phyloP scores from a whole-genome alignment of 352 stramenopile species.

The Blastocystis sp. region DNA sequence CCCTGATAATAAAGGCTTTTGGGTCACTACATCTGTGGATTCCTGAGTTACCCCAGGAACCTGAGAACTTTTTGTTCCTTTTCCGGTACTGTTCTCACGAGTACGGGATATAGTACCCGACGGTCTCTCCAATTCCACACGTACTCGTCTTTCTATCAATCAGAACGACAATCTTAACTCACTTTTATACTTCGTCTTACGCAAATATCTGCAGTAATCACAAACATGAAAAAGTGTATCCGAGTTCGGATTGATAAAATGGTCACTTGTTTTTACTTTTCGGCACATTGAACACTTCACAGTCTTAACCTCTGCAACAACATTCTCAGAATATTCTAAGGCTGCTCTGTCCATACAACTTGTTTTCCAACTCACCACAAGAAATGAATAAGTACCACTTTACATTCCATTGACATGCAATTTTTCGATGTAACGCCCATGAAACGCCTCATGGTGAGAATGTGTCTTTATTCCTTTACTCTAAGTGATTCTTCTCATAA shows the following conservation, averaged over 20 bases:
- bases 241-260: slow-evolving; percentile 60
- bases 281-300: slow-evolving; percentile 58
- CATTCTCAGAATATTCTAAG: neutral
- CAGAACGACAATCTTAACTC: neutral
- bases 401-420: neutral
- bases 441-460: neutral
- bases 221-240: slow-evolving; percentile 35
- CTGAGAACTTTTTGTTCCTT: neutral
- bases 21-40: neutral
- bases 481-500: neutral
- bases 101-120: neutral
- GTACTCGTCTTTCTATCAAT: slow-evolving; percentile 46
- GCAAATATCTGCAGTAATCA: slow-evolving; percentile 42
- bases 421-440: neutral
- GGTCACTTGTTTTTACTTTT: slow-evolving; percentile 54
- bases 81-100: neutral
- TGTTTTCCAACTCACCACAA: neutral
- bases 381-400: neutral
- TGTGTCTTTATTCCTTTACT: neutral
- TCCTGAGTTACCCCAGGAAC: neutral
- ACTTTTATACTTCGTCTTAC: slow-evolving; percentile 62
- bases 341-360: slow-evolving; percentile 2
- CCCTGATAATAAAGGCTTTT: neutral
- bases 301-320: slow-evolving; percentile 28
- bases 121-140: slow-evolving; percentile 22